Conservation (phyloP, 352 stramenopile genomes). For the Saprolegnia parasitica region DNA sequence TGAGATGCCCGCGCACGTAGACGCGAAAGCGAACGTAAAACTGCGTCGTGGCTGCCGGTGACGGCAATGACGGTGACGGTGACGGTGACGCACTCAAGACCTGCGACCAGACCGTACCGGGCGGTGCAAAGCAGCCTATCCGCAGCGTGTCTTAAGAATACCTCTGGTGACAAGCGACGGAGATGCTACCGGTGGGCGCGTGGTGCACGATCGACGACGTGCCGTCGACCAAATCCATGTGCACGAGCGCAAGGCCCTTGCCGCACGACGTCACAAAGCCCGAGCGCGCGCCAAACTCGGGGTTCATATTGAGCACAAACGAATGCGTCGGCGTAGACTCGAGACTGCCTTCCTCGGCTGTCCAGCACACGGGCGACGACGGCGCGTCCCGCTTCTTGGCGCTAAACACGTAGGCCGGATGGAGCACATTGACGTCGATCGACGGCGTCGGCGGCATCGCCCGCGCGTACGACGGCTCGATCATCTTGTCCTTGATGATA, state of each 20-base stretch:
- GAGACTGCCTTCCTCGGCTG: background rate
- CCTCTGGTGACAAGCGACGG: too few relatives aligned
- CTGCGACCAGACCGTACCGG: conserved; percentile 7
- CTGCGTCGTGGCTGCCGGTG: background rate
- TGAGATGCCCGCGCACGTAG: conserved; percentile 69
- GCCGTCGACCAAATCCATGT: conserved; percentile 42
- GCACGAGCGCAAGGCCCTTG: conserved; percentile 68
- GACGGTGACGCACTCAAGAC: background rate
- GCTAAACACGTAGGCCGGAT: background rate
- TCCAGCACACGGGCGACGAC: conserved; percentile 31
- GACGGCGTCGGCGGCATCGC: background rate
- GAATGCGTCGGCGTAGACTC: conserved; percentile 25
- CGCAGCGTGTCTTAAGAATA: too few relatives aligned
- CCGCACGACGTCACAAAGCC: conserved; percentile 69
- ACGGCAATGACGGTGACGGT: background rate
- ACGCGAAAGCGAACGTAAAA: conserved; percentile 54
- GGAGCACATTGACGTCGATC: background rate
- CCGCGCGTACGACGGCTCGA: conserved; percentile 35
- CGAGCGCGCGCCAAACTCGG: conserved; percentile 67
- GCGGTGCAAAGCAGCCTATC: background rate
- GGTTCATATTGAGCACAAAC: conserved; percentile 81
- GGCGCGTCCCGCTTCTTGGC: conserved; percentile 10
- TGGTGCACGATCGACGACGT: background rate
- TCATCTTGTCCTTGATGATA: conserved; percentile 59
- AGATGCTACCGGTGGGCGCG: background rate